Evolutionary conservation across 2,329 filamentous ascomycete genomes (phyloP).

Genomic region (Pleurostoma richardsiae): DNA sequence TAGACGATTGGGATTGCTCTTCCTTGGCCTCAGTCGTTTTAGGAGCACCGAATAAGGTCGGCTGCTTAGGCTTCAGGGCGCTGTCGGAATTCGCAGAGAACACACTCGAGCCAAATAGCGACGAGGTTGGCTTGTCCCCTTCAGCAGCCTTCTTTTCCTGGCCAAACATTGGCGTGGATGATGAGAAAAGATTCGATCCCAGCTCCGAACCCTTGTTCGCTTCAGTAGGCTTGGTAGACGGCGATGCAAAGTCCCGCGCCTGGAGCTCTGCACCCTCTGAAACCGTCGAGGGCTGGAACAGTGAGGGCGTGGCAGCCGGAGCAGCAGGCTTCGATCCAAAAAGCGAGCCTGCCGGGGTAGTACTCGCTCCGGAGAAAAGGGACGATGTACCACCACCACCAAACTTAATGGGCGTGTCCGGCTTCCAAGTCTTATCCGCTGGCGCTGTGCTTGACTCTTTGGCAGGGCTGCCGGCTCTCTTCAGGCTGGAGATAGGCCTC

Average conservation of each 20-base stretch:
- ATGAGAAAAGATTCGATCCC: too few relatives aligned
- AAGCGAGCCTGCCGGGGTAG: conserved; percentile 22
- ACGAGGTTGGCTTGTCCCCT: conserved; percentile 19
- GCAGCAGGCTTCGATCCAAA: conserved; percentile 29
- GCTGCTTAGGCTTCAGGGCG: too few relatives aligned
- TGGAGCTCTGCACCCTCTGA: conserved; percentile 3
- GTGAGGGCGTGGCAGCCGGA: conserved; percentile 3
- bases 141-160: conserved; percentile 9
- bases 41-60: too few relatives aligned
- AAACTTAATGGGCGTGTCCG: conserved; percentile 50
- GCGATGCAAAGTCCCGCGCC: conserved; percentile 1
- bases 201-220: background rate
- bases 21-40: too few relatives aligned
- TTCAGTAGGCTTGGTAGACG: conserved; percentile 4
- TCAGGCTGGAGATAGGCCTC: conserved; percentile 21
- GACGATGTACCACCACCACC: conserved; percentile 23
- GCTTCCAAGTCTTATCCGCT: conserved; percentile 42
- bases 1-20: conserved; percentile 16
- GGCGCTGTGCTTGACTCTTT: conserved; percentile 24
- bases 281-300: conserved; percentile 1
- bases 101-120: conserved; percentile 6
- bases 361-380: conserved; percentile 22
- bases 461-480: conserved; percentile 38
- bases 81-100: background rate
- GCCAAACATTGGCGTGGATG: conserved; percentile 6